Conservation (phyloP, 23 red algal species). For the Cyanidiococcus yangmingshanensis region DNA sequence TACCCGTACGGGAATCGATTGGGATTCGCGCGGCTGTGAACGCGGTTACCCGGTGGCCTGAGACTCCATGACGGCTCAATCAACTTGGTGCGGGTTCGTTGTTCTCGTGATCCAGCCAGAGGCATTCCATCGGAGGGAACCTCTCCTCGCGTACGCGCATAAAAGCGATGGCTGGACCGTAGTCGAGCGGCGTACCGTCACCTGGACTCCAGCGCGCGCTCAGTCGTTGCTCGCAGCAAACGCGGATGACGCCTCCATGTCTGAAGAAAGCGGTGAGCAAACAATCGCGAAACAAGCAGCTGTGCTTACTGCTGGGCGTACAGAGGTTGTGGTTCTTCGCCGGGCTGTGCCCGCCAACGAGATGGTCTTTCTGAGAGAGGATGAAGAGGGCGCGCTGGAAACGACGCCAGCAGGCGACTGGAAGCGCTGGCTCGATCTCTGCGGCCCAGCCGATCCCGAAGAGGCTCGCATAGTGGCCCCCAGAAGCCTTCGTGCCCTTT, state of each 20-base stretch:
- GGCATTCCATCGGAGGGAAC: neutral
- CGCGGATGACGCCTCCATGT: neutral
- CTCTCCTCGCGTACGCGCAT: conserved; percentile 4
- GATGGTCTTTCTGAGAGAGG: conserved; percentile 46
- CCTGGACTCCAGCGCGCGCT: neutral
- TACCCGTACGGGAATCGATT: too few relatives aligned
- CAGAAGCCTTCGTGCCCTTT: conserved; percentile 48
- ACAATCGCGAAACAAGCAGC: neutral
- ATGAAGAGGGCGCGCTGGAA: conserved; percentile 26
- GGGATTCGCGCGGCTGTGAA: too few relatives aligned
- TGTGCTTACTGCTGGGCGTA: neutral
- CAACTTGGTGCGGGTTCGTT: neutral
- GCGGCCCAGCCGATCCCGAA: conserved; percentile 51
- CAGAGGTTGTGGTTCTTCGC: neutral
- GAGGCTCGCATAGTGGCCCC: conserved; percentile 50
- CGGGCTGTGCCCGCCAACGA: neutral
- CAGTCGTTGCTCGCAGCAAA: neutral
- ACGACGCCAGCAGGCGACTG: neutral
- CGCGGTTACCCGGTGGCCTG: too few relatives aligned
- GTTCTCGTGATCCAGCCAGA: conserved; percentile 4
- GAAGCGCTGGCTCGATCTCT: conserved; percentile 27
- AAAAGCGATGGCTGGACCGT: neutral
- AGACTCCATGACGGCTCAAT: neutral
- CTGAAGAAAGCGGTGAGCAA: neutral
- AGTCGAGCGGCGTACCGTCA: neutral